Evolutionary conservation across 371 early-diverging fungal species (phyloP).

Genomic region (Parasitella parasitica): DNA sequence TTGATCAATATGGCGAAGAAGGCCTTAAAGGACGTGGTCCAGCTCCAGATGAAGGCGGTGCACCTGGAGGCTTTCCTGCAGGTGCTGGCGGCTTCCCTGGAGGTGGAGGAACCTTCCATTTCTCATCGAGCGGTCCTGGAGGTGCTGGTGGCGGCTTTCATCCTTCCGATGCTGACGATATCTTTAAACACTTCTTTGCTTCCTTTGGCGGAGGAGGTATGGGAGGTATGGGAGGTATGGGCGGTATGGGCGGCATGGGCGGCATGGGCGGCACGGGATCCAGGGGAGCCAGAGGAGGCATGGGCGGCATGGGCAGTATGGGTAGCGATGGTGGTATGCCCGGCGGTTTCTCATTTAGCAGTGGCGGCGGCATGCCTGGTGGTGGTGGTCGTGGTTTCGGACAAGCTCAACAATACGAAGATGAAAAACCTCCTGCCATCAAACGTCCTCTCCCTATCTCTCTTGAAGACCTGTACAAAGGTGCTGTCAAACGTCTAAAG

Average conservation of each 20-base stretch:
- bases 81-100: conserved; percentile 42
- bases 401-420: conserved; percentile 6
- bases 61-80: conserved; percentile 36
- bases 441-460: conserved; percentile 73
- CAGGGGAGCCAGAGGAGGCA: background rate
- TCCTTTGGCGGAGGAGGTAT: conserved; percentile 46
- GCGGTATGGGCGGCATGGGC: conserved; percentile 11
- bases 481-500: conserved; percentile 90
- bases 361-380: conserved; percentile 11
- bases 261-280: conserved; percentile 3
- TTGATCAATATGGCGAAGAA: conserved; percentile 91
- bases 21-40: conserved; percentile 72
- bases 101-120: conserved; percentile 40
- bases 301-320: conserved; percentile 12
- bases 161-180: conserved; percentile 91
- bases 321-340: conserved; percentile 10
- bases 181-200: conserved; percentile 86
- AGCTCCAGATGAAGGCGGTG: conserved; percentile 12
- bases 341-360: conserved; percentile 12
- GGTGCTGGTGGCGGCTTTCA: conserved; percentile 50
- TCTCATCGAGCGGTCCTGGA: conserved; percentile 44
- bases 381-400: conserved; percentile 1
- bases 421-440: conserved; percentile 60
- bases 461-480: conserved; percentile 94
- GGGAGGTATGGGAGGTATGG: background rate